Conservation (phyloP, 768 basidiomycete species). For the Lactifluus piperatus region DNA sequence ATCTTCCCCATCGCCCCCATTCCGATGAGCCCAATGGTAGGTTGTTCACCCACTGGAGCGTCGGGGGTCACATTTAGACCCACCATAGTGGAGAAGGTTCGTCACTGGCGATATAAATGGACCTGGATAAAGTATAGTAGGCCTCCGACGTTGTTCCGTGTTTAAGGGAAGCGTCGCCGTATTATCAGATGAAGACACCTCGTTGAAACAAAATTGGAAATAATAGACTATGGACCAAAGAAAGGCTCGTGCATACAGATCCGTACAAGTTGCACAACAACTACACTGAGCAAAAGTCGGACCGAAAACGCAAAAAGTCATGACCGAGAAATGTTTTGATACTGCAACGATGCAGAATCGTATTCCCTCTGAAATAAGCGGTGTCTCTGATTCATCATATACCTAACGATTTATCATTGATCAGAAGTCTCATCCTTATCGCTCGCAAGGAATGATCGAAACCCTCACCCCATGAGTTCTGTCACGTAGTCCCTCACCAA, state of each 20-base stretch:
- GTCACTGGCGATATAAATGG: background rate
- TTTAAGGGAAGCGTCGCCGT: background rate
- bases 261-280: slow-evolving; percentile 1
- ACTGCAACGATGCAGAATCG: slow-evolving; percentile 20
- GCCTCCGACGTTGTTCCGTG: background rate
- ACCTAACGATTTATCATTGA: background rate
- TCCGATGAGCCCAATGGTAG: slow-evolving; percentile 84
- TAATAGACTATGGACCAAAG: background rate
- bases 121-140: too few species aligned
- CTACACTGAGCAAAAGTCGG: slow-evolving; percentile 2
- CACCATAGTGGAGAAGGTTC: slow-evolving; percentile 1
- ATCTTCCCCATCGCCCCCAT: slow-evolving; percentile 98
- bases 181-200: background rate
- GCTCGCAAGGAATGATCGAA: background rate
- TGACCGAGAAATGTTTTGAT: slow-evolving; percentile 20
- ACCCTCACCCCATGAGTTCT: slow-evolving; percentile 69
- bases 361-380: slow-evolving; percentile 19
- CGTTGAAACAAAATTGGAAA: background rate
- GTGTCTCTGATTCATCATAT: slow-evolving; percentile 16
- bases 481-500: slow-evolving; percentile 85
- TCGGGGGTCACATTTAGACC: slow-evolving; percentile 26
- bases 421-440: background rate
- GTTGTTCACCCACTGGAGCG: slow-evolving; percentile 43
- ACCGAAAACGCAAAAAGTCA: background rate
- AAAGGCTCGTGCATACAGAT: background rate